These are phyloP conservation scores for Rhynchosporium secalis DNA, from an alignment of 2,329 filamentous ascomycete species.

Conservation along the genomic window DNA sequence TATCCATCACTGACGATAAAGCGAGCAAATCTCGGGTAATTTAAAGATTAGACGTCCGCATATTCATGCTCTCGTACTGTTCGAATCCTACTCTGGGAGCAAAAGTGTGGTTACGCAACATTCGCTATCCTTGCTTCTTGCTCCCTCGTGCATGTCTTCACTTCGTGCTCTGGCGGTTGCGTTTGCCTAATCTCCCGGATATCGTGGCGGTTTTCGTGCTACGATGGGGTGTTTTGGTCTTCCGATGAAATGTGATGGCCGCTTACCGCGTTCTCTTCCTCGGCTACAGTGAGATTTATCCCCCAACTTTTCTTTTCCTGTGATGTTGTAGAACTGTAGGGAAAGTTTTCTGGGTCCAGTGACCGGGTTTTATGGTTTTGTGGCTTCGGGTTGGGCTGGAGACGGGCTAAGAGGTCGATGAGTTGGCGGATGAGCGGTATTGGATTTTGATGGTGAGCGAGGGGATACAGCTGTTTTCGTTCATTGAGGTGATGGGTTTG, in stretches of 20 bases:
- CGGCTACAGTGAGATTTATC: background rate
- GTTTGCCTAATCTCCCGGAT: background rate
- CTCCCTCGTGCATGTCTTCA: background rate
- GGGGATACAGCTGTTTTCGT: background rate
- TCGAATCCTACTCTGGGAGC: no score
- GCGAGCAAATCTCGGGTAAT: background rate
- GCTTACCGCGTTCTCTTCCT: background rate
- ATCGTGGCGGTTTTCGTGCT: slow-evolving; percentile 1
- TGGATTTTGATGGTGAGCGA: slow-evolving; percentile 2
- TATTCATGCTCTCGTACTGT: background rate
- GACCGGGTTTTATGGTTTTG: background rate
- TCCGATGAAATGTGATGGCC: background rate
- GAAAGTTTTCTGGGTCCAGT: background rate
- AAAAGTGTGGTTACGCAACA: slow-evolving; percentile 5
- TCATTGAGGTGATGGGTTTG: background rate
- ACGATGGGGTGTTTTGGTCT: background rate
- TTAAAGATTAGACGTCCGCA: background rate
- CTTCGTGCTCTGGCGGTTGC: background rate
- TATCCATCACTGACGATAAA: background rate
- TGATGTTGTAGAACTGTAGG: background rate
- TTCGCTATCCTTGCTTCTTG: background rate
- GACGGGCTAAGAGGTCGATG: no score
- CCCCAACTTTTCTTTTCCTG: background rate
- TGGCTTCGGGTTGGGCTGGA: background rate
- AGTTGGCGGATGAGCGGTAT: background rate